A percentile compares a stretch with the other conserved stretches of the same genome.
Conservation (phyloP, 2,329 filamentous ascomycete species). For the Aspergillus versicolor region DNA sequence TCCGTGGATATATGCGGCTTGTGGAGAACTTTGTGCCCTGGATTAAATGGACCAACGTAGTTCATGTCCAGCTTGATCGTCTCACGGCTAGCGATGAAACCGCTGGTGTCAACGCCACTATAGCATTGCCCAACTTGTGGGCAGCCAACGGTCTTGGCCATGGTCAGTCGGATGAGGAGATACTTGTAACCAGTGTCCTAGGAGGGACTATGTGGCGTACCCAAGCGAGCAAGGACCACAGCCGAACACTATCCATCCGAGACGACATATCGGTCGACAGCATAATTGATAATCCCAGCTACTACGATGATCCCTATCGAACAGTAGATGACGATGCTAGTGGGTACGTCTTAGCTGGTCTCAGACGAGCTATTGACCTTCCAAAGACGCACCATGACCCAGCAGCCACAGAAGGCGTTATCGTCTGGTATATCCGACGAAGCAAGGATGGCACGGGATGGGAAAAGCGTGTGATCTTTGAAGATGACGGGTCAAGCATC, state of each 20-base stretch:
- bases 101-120: slow-evolving; percentile 41
- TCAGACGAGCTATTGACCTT: slow-evolving; percentile 45
- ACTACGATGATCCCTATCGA: slow-evolving; percentile 56
- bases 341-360: slow-evolving; percentile 54
- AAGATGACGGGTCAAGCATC: slow-evolving; percentile 56
- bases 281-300: slow-evolving; percentile 58
- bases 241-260: slow-evolving; percentile 40
- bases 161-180: slow-evolving; percentile 38
- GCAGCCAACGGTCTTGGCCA: slow-evolving; percentile 60
- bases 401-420: slow-evolving; percentile 40
- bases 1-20: slow-evolving; percentile 46
- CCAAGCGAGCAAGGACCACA: slow-evolving; percentile 17
- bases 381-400: slow-evolving; percentile 29
- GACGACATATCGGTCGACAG: slow-evolving; percentile 48
- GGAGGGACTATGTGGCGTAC: slow-evolving; percentile 51
- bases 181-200: slow-evolving; percentile 40
- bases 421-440: slow-evolving; percentile 49
- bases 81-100: slow-evolving; percentile 26
- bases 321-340: slow-evolving; percentile 48
- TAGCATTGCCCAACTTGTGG: slow-evolving; percentile 48
- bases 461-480: slow-evolving; percentile 53
- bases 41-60: slow-evolving; percentile 51
- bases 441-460: slow-evolving; percentile 30
- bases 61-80: slow-evolving; percentile 45
- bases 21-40: slow-evolving; percentile 49